Evolutionary conservation across 495 filamentous ascomycete species (phyloP).

Genomic region (Beverwykella pulmonaria): DNA sequence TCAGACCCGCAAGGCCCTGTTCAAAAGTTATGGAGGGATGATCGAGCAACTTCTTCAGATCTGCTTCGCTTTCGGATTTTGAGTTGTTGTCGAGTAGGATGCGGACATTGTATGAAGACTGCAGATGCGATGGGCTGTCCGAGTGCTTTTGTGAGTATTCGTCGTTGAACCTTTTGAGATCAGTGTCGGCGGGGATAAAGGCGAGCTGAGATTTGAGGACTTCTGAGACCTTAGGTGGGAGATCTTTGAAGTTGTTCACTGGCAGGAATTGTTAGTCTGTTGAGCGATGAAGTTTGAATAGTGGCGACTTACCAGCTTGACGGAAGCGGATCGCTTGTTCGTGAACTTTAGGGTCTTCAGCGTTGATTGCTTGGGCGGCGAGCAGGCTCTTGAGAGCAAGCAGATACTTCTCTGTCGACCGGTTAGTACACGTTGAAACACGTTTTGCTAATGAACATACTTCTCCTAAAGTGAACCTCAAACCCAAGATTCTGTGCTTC

Average conservation of each 20-base stretch:
- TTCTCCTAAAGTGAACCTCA: slow-evolving; percentile 79
- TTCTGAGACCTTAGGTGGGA: slow-evolving; percentile 63
- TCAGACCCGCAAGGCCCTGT: slow-evolving; percentile 62
- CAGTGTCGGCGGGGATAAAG: slow-evolving; percentile 56
- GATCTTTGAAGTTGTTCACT: slow-evolving; percentile 58
- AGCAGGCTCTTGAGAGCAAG: slow-evolving; percentile 84
- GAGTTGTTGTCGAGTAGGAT: slow-evolving; percentile 61
- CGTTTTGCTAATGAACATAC: slow-evolving; percentile 55
- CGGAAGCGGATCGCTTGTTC: slow-evolving; percentile 74
- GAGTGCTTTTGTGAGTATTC: slow-evolving; percentile 65
- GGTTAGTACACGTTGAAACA: slow-evolving; percentile 32
- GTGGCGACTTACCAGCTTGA: slow-evolving; percentile 52
- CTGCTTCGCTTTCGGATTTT: slow-evolving; percentile 60
- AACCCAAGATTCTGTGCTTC: slow-evolving; percentile 83
- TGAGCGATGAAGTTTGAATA: not conserved
- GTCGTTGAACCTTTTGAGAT: slow-evolving; percentile 68
- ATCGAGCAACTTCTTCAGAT: slow-evolving; percentile 61
- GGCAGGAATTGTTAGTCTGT: slow-evolving; percentile 5
- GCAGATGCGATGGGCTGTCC: slow-evolving; percentile 63
- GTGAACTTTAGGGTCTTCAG: slow-evolving; percentile 73
- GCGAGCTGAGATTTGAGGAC: slow-evolving; percentile 68
- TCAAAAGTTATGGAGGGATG: slow-evolving; percentile 57
- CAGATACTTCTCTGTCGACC: slow-evolving; percentile 70
- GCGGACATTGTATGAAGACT: slow-evolving; percentile 63
- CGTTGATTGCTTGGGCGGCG: slow-evolving; percentile 68